A percentile compares a stretch with the other conserved stretches of the same genome.
phyloP scores from a whole-genome alignment of 2,329 filamentous ascomycete genomes.

The Fusarium temperatum region DNA sequence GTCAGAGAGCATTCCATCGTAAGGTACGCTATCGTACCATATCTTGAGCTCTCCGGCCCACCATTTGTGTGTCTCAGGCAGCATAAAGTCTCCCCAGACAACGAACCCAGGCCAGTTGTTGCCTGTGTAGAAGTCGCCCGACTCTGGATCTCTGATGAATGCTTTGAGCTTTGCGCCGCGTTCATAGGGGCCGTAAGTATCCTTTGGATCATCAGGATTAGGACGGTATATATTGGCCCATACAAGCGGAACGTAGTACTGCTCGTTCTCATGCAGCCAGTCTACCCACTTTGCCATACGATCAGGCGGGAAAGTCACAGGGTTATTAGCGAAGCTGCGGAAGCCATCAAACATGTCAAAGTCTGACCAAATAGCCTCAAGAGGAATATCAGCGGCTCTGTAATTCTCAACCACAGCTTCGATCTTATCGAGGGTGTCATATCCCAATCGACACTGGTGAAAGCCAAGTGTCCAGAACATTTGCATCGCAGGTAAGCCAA shows the following conservation, averaged over 20 bases:
- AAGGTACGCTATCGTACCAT: not conserved
- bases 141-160: not conserved
- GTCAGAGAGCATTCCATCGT: not conserved
- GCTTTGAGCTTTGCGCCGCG: not conserved
- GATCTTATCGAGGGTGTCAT: not conserved
- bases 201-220: not conserved
- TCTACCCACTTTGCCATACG: not conserved
- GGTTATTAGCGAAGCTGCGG: constrained; percentile 8
- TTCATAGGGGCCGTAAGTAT: not conserved
- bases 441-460: not conserved
- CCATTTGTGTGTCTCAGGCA: not conserved
- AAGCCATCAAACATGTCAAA: constrained; percentile 16
- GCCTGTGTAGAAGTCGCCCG: not conserved
- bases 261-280: not conserved
- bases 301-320: not conserved
- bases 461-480: not conserved
- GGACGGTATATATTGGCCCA: not conserved
- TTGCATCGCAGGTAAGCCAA: not conserved
- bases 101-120: not conserved
- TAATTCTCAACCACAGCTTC: not conserved
- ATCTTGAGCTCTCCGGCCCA: not conserved
- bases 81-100: not conserved
- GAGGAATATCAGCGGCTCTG: not conserved
- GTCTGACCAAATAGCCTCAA: constrained; percentile 12
- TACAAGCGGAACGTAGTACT: not conserved